These are phyloP conservation scores for Eimeria zaria DNA, from an alignment of 169 alveolate genomes.

Conservation along the genomic window DNA sequence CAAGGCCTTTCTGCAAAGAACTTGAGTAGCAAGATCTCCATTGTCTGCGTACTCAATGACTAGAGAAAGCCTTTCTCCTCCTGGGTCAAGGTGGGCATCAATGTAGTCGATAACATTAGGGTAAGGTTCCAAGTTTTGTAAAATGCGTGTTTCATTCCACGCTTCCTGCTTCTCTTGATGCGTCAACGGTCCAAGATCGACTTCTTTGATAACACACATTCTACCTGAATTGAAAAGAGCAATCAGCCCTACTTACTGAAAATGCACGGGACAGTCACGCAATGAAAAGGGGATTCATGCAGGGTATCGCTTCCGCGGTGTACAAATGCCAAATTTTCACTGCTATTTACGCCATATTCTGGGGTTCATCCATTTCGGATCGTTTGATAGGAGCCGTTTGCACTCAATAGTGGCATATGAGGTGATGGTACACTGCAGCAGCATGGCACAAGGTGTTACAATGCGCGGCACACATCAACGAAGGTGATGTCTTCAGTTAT, in stretches of 20 bases:
- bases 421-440: not conserved
- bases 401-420: not conserved
- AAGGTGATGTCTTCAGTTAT: not conserved
- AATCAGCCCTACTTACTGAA: not conserved
- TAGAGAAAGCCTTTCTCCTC: conserved; percentile 19
- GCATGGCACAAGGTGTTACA: not conserved
- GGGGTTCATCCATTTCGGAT: not conserved
- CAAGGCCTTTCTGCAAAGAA: conserved; percentile 14
- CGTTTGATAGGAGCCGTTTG: not conserved
- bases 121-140: conserved; percentile 50
- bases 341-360: not conserved
- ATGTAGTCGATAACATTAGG: conserved; percentile 49
- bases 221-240: not conserved
- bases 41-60: conserved; percentile 72
- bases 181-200: conserved; percentile 9
- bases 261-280: not conserved
- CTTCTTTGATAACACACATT: conserved; percentile 64
- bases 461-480: not conserved
- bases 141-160: conserved; percentile 50
- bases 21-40: conserved; percentile 60
- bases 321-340: not conserved
- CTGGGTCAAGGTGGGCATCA: conserved; percentile 19
- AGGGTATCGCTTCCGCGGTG: not conserved
- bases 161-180: conserved; percentile 48
- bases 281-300: not conserved